These are phyloP conservation scores for Alternaria conjuncta DNA, from an alignment of 2,329 filamentous ascomycete genomes.

Conservation along the genomic window DNA sequence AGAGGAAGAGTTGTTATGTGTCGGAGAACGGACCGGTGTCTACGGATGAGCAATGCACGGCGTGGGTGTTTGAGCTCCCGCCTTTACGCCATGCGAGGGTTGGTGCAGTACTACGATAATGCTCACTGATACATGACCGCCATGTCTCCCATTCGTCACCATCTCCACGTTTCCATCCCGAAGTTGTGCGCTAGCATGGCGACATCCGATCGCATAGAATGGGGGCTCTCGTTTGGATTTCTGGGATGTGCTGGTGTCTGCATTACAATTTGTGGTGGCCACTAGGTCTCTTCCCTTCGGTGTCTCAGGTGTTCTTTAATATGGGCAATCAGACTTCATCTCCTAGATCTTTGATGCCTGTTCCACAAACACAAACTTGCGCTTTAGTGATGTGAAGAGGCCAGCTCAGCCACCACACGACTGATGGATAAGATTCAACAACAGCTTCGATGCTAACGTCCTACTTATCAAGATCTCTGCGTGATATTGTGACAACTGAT, in stretches of 20 bases:
- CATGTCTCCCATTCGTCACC: constrained; percentile 25
- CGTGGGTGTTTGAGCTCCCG: constrained; percentile 36
- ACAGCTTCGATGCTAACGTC: not conserved
- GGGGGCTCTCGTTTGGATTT: constrained; percentile 40
- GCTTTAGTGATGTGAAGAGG: not conserved
- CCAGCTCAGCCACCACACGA: not conserved
- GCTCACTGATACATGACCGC: constrained; percentile 33
- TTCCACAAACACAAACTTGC: not conserved
- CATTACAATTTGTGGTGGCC: constrained; percentile 40
- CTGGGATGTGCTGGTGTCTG: constrained; percentile 30
- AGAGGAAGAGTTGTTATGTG: constrained; percentile 8
- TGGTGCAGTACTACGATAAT: constrained; percentile 35
- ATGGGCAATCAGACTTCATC: constrained; percentile 31
- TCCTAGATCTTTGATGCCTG: constrained; percentile 5
- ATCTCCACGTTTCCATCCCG: constrained; percentile 24
- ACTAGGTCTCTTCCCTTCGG: constrained; percentile 26
- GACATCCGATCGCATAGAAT: constrained; percentile 29
- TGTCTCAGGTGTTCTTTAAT: constrained; percentile 36
- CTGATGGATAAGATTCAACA: not conserved
- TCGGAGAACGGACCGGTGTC: constrained; percentile 19
- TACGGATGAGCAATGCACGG: constrained; percentile 29
- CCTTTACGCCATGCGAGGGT: constrained; percentile 27
- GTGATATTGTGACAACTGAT: not conserved
- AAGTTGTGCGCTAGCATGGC: constrained; percentile 36
- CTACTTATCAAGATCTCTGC: not conserved